Conservation (phyloP, 2,329 filamentous ascomycete species). For the Trichoderma brevicompactum region DNA sequence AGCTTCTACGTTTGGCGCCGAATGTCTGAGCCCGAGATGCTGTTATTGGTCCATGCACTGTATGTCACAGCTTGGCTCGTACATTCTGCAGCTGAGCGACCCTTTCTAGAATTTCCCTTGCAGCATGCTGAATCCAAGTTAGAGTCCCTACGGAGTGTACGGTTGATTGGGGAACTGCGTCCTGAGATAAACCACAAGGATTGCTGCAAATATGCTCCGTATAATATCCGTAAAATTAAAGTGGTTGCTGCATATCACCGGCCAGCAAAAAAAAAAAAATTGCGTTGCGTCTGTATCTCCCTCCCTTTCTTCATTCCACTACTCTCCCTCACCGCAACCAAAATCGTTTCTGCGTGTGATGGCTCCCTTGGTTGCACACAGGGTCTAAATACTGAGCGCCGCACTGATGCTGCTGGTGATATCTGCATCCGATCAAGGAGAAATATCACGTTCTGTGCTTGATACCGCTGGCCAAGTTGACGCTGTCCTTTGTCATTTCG, state of each 20-base stretch:
- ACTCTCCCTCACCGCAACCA: neutral
- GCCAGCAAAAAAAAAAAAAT: neutral
- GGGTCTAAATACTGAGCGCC: neutral
- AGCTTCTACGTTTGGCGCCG: constrained; percentile 19
- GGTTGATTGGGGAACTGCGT: neutral
- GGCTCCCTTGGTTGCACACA: neutral
- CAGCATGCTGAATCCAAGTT: constrained; percentile 8
- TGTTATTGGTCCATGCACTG: constrained; percentile 20
- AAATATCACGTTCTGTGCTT: neutral
- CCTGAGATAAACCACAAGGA: neutral
- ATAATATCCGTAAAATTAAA: constrained; percentile 4
- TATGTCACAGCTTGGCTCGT: constrained; percentile 21
- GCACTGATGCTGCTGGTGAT: neutral
- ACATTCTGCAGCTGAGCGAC: constrained; percentile 16
- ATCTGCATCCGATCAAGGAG: neutral
- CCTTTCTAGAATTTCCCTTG: constrained; percentile 21
- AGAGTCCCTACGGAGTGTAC: constrained; percentile 7
- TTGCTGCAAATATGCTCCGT: constrained; percentile 10
- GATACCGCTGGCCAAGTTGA: neutral
- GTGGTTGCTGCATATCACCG: neutral
- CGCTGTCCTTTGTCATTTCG: neutral
- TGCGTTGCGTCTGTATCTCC: neutral
- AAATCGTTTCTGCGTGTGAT: neutral
- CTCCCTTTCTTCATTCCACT: neutral
- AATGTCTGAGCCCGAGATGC: constrained; percentile 22